These are phyloP conservation scores for Pyrenula aspistea DNA, from an alignment of 495 filamentous ascomycete genomes.

Conservation along the genomic window DNA sequence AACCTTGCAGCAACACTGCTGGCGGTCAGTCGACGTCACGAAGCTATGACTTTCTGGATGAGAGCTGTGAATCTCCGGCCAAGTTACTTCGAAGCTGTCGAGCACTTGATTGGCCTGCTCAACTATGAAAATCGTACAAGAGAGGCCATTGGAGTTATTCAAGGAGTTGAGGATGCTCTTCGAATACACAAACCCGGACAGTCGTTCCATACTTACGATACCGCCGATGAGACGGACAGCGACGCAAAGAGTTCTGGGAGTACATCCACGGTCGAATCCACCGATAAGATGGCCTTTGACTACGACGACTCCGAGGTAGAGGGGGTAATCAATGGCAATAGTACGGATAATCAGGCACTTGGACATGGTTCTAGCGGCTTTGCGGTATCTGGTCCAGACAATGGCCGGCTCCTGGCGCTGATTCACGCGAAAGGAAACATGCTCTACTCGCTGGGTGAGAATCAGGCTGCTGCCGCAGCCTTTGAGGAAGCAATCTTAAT, in stretches of 20 bases:
- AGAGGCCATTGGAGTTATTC: constrained; percentile 83
- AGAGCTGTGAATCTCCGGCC: constrained; percentile 72
- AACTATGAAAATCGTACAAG: constrained; percentile 70
- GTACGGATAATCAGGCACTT: constrained; percentile 20
- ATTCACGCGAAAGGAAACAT: constrained; percentile 97
- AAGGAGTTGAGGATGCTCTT: constrained; percentile 71
- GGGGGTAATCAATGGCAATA: constrained; percentile 14
- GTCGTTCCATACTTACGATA: constrained; percentile 36
- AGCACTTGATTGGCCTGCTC: constrained; percentile 83
- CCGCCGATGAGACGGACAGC: constrained; percentile 43
- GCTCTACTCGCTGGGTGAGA: constrained; percentile 85
- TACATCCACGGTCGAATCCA: constrained; percentile 33
- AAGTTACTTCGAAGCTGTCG: constrained; percentile 90
- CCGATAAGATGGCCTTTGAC: constrained; percentile 46
- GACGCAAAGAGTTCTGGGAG: constrained; percentile 41
- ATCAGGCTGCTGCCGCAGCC: constrained; percentile 68
- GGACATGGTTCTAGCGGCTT: constrained; percentile 80
- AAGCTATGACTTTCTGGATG: constrained; percentile 81
- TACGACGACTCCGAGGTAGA: constrained; percentile 35
- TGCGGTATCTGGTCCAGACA: constrained; percentile 74
- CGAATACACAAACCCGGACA: constrained; percentile 38
- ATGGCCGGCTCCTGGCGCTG: constrained; percentile 83
- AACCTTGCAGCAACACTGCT: constrained; percentile 85
- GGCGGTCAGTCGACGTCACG: constrained; percentile 66
- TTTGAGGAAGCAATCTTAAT: constrained; percentile 95